Percentiles rank a stretch among this genome's conserved stretches.
phyloP scores from a whole-genome alignment of 2,329 filamentous ascomycete species.

The Colletotrichum sp. region DNA sequence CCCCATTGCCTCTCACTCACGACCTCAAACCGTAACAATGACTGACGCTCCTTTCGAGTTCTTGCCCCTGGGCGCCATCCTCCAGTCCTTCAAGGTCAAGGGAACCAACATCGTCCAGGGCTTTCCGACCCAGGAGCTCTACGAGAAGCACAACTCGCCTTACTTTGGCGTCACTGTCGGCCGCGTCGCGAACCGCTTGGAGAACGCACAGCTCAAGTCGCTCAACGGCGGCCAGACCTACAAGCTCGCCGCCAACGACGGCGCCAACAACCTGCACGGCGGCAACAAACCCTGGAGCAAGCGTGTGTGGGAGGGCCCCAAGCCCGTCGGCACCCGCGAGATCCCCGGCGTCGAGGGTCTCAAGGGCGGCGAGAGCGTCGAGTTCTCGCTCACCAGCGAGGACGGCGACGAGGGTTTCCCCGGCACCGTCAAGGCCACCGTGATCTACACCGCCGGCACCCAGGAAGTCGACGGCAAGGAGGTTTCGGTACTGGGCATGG shows the following conservation, averaged over 20 bases:
- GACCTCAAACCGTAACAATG: slow-evolving; percentile 33
- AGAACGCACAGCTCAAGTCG: slow-evolving; percentile 70
- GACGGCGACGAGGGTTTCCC: slow-evolving; percentile 93
- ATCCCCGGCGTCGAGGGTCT: slow-evolving; percentile 57
- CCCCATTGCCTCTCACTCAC: background rate
- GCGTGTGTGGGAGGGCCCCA: slow-evolving; percentile 76
- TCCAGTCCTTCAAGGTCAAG: slow-evolving; percentile 80
- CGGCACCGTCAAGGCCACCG: slow-evolving; percentile 77
- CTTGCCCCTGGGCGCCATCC: slow-evolving; percentile 77
- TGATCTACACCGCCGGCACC: slow-evolving; percentile 80
- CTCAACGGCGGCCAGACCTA: slow-evolving; percentile 75
- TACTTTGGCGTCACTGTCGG: slow-evolving; percentile 96
- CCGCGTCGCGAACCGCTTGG: slow-evolving; percentile 81
- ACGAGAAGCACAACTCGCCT: slow-evolving; percentile 75
- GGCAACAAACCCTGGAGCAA: slow-evolving; percentile 82
- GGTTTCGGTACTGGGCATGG: slow-evolving; percentile 78
- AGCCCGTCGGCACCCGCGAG: slow-evolving; percentile 54
- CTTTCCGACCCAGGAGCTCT: slow-evolving; percentile 78
- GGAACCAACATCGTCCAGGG: slow-evolving; percentile 87
- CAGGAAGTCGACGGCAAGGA: slow-evolving; percentile 66
- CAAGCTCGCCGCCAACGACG: slow-evolving; percentile 76
- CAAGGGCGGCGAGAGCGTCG: slow-evolving; percentile 68
- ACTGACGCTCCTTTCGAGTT: slow-evolving; percentile 63
- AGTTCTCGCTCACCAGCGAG: slow-evolving; percentile 70
- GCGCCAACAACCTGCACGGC: slow-evolving; percentile 77